These are phyloP conservation scores for Hibiscus trionum DNA, from an alignment of 345 rosid species.

Conservation along the genomic window DNA sequence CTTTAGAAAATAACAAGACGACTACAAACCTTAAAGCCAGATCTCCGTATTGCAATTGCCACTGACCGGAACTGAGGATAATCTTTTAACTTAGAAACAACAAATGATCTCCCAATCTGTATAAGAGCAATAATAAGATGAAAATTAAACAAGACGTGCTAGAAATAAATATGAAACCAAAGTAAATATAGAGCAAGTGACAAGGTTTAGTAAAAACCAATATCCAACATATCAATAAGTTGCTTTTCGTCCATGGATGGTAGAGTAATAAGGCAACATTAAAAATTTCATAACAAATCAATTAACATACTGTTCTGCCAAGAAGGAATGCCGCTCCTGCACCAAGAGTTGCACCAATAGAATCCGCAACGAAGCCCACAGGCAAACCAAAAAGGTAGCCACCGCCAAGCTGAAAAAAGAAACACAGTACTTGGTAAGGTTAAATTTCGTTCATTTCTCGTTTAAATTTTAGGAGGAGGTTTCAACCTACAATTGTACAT, in stretches of 20 bases:
- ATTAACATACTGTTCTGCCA: slow-evolving; percentile 64
- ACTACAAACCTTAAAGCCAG: slow-evolving; percentile 85
- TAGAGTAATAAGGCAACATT: neutral
- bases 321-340: slow-evolving; percentile 94
- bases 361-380: slow-evolving; percentile 92
- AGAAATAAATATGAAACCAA: neutral
- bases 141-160: neutral
- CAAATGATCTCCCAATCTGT: slow-evolving; percentile 81
- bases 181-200: neutral
- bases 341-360: slow-evolving; percentile 87
- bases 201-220: neutral
- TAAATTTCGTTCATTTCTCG: neutral
- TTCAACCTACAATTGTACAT: neutral
- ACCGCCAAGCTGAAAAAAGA: slow-evolving; percentile 79
- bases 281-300: neutral
- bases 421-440: neutral
- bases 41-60: slow-evolving; percentile 72
- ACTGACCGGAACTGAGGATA: slow-evolving; percentile 91
- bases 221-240: neutral
- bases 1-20: slow-evolving; percentile 1
- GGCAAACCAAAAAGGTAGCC: slow-evolving; percentile 97
- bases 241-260: neutral
- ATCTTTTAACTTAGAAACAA: slow-evolving; percentile 82
- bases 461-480: neutral
- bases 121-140: slow-evolving; percentile 8